Evolutionary conservation across 177 flowering plant species (phyloP).

Genomic region (Tripterygium wilfordii): DNA sequence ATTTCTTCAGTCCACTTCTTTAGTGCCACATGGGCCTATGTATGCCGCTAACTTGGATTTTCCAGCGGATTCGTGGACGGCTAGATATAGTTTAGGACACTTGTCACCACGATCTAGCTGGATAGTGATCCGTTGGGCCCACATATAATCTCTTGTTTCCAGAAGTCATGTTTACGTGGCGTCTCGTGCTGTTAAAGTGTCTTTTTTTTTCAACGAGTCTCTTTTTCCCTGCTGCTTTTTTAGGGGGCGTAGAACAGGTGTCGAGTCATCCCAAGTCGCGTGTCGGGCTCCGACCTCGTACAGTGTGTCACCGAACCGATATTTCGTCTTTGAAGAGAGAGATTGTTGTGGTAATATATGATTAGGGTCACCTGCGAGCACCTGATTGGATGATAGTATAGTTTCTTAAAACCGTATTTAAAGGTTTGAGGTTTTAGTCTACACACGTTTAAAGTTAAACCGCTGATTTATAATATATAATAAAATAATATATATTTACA

Average conservation of each 20-base stretch:
- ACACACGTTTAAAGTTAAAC: too few relatives aligned
- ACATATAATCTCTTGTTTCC: neutral
- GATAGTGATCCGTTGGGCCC: too few relatives aligned
- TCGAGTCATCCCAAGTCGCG: neutral
- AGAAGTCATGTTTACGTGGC: conserved; percentile 22
- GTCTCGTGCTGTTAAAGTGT: conserved; percentile 5
- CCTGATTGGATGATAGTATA: too few relatives aligned
- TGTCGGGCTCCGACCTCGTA: neutral
- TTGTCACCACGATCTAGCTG: conserved; percentile 17
- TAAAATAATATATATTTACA: too few relatives aligned
- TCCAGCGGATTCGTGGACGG: conserved; percentile 35
- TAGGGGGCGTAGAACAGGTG: neutral
- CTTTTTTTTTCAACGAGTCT: too few relatives aligned
- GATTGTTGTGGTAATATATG: too few relatives aligned
- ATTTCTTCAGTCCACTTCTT: neutral
- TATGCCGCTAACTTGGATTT: conserved; percentile 10
- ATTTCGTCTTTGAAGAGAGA: neutral
- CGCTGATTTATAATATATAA: too few relatives aligned
- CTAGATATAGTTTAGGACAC: conserved; percentile 11
- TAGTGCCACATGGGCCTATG: conserved; percentile 11
- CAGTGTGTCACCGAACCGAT: neutral
- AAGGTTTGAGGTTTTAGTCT: too few relatives aligned
- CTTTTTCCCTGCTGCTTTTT: neutral
- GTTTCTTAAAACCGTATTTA: too few relatives aligned
- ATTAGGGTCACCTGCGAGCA: too few relatives aligned